Evolutionary conservation across 495 filamentous ascomycete species (phyloP).

Genomic region (Usnea hakonensis): DNA sequence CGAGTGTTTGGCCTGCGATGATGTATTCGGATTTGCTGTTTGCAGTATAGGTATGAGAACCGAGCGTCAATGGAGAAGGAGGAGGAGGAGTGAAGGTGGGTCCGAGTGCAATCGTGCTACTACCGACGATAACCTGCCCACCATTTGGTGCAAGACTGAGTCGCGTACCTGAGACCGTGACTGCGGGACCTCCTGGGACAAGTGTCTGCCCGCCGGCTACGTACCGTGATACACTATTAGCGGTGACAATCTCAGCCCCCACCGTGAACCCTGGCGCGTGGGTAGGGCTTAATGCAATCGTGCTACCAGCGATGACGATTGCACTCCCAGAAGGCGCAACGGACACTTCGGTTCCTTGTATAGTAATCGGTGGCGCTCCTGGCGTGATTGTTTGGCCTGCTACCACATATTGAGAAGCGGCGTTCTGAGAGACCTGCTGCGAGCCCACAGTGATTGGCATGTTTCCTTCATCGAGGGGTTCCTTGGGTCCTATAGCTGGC

Average conservation of each 20-base stretch:
- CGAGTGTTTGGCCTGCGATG: conserved; percentile 1
- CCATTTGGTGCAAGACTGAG: conserved; percentile 11
- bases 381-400: conserved; percentile 11
- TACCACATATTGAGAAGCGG: neutral
- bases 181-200: conserved; percentile 17
- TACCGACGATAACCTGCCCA: conserved; percentile 9
- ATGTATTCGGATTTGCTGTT: neutral
- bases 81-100: neutral
- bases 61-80: neutral
- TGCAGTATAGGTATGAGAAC: conserved; percentile 1
- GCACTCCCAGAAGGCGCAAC: conserved; percentile 11
- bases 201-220: conserved; percentile 19
- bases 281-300: conserved; percentile 3
- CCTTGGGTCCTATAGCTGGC: neutral
- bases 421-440: neutral
- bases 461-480: neutral
- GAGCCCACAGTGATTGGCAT: neutral
- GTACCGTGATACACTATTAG: conserved; percentile 8
- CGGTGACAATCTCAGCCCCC: conserved; percentile 5
- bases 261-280: conserved; percentile 8
- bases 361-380: conserved; percentile 11
- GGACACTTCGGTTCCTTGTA: conserved; percentile 12
- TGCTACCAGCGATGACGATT: conserved; percentile 15
- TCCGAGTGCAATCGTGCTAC: conserved; percentile 4
- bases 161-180: conserved; percentile 21